These are phyloP conservation scores for Emmonsia crescens DNA, from an alignment of 2,329 filamentous ascomycete genomes.

Conservation along the genomic window DNA sequence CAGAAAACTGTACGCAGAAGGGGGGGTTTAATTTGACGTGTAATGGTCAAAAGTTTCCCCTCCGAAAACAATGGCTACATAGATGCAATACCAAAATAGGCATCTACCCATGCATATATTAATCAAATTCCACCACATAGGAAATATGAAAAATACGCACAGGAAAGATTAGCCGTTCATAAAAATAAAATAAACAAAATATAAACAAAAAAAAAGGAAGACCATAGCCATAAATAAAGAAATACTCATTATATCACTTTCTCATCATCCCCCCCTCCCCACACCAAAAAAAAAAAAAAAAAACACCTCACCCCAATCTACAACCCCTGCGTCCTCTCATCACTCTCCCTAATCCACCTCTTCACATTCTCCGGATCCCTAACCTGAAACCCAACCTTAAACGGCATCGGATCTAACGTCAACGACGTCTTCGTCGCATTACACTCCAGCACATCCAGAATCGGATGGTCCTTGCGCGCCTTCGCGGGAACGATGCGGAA, in stretches of 20 bases:
- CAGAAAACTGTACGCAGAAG: too few species aligned
- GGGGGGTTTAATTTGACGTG: too few species aligned
- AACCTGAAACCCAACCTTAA: constrained; percentile 47
- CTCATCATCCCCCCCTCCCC: background rate
- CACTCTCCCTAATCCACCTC: constrained; percentile 44
- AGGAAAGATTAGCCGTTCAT: too few species aligned
- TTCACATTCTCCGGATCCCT: constrained; percentile 38
- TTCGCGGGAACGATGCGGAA: constrained; percentile 45
- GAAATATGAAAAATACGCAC: too few species aligned
- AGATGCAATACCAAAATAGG: too few species aligned
- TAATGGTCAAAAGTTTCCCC: too few species aligned
- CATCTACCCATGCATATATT: too few species aligned
- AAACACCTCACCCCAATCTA: constrained; percentile 14
- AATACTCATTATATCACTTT: background rate
- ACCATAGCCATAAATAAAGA: background rate
- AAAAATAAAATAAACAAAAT: too few species aligned
- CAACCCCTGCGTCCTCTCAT: constrained; percentile 41
- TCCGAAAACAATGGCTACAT: too few species aligned
- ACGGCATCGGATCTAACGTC: constrained; percentile 52
- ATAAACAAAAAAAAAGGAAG: too few species aligned
- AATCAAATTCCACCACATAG: too few species aligned
- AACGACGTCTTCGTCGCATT: constrained; percentile 47
- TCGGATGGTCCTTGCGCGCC: constrained; percentile 38
- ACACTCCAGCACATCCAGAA: constrained; percentile 48
- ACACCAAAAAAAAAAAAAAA: background rate